Percentiles rank a stretch among this genome's conserved stretches.
Conservation (phyloP, 1,139 yeast genomes). For the Candida glucosophila region DNA sequence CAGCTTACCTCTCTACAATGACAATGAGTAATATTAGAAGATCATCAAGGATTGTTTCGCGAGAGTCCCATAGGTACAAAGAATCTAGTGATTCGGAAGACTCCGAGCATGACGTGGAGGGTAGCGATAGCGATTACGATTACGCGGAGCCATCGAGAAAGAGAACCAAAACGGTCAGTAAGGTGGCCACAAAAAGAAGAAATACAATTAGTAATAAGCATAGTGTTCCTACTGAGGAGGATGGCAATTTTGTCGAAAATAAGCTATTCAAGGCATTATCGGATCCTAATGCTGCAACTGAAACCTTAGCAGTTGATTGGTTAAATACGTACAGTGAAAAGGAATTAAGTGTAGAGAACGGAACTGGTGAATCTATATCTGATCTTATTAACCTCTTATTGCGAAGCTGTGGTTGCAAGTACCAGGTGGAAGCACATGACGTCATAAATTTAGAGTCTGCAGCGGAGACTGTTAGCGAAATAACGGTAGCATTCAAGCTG, state of each 20-base stretch:
- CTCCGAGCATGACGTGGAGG: conserved; percentile 1
- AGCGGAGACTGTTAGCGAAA: conserved; percentile 60
- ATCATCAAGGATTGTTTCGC: conserved; percentile 4
- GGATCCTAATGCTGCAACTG: conserved; percentile 40
- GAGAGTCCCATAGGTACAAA: conserved; percentile 4
- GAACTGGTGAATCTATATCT: conserved; percentile 38
- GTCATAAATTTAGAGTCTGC: conserved; percentile 69
- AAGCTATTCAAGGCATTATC: conserved; percentile 45
- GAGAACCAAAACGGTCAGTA: conserved; percentile 4
- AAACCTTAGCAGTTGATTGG: conserved; percentile 66
- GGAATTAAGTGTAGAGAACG: conserved; percentile 22
- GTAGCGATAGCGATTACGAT: conserved; percentile 5
- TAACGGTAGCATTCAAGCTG: conserved; percentile 54
- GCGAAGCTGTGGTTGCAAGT: conserved; percentile 61
- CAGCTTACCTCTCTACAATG: too few relatives aligned
- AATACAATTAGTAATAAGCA: conserved; percentile 1
- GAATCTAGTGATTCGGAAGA: conserved; percentile 7
- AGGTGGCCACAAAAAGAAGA: conserved; percentile 3
- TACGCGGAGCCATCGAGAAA: conserved; percentile 4
- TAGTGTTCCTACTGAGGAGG: conserved; percentile 1
- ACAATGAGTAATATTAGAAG: conserved; percentile 5
- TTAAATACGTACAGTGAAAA: conserved; percentile 38
- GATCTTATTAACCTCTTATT: conserved; percentile 61
- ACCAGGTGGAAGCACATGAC: conserved; percentile 68
- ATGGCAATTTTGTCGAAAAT: conserved; percentile 35